Evolutionary conservation across 257 asterid species (phyloP), one percentile per base, ranked within the genome.

Genomic region (Fraxinus cuspidata): DNA sequence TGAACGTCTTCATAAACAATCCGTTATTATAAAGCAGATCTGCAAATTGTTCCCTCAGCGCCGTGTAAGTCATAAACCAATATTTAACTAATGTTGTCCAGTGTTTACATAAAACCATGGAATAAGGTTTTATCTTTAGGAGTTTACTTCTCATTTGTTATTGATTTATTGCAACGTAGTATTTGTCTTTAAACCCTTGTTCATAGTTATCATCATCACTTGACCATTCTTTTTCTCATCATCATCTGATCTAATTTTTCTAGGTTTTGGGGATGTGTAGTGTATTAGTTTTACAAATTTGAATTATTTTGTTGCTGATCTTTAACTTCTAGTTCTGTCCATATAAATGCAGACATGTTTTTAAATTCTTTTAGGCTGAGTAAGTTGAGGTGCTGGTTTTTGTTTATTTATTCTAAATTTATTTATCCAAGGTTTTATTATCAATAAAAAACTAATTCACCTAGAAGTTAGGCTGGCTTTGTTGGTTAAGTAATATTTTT

Each of bases 11-110:
- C 89, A 90, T 87, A 96, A 91, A 85, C 99, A 96, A 78, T 93
- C 99, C 0, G 96, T 93, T 67, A 81, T 96, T 56, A 86, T 96
- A 81, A 93, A 96, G 81, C 98, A 96, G 85, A 88, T 96, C 79
- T 93, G 97, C 98, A 93, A 89, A 89, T 84, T 96, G 82, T 96
- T 93, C 74, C 99, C 98, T 70, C 91, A 84, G 78, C 94, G 92
- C 70, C 89, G 87, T 90, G 99, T 96, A 93, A 83, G 84, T 72
- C 9, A 34, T 16, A 32, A 75, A 70, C 27, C 65, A 56, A 5
- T 56, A 56, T 56, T 56, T 56, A 56, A 56, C 25, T 56, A 37
- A 63, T 71, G 67, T 63, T 76, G 23, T 63, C 60, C 28, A 29
- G 21, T 79, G 32, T 32, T 75, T 42, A 3, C 69, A 58, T 63